A percentile compares a stretch with the other conserved stretches of the same genome.
Conservation (phyloP, 2,329 filamentous ascomycete genomes). For the Coccinonectria pachysandricola region DNA sequence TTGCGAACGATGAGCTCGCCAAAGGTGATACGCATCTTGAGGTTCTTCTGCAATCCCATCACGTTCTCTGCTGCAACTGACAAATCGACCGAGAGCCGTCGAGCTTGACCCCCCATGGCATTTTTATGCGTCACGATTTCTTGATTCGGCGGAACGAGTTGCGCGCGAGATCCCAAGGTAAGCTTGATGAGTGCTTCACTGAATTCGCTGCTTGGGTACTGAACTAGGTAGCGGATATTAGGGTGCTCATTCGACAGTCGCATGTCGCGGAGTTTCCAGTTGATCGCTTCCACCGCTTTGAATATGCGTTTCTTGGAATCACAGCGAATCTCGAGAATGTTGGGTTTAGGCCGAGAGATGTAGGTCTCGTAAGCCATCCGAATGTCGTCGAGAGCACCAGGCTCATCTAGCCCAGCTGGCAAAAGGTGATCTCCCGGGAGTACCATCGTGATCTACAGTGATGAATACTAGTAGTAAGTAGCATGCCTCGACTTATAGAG, state of each 20-base stretch:
- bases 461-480: no score
- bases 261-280: conserved; percentile 24
- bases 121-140: conserved; percentile 1
- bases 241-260: conserved; percentile 17
- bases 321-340: conserved; percentile 18
- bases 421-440: conserved; percentile 20
- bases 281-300: conserved; percentile 19
- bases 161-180: conserved; percentile 16
- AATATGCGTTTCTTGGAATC: conserved; percentile 15
- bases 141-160: conserved; percentile 4
- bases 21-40: conserved; percentile 25
- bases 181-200: conserved; percentile 11
- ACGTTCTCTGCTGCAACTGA: conserved; percentile 14
- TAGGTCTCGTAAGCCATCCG: conserved; percentile 21
- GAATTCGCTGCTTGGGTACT: conserved; percentile 11
- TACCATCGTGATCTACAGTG: conserved; percentile 13
- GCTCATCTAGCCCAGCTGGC: conserved; percentile 16
- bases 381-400: conserved; percentile 17
- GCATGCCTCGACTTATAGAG: no score
- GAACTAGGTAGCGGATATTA: conserved; percentile 18
- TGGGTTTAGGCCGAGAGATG: conserved; percentile 16
- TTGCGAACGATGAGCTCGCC: conserved; percentile 18
- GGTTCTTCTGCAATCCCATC: conserved; percentile 12
- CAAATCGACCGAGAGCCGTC: conserved; percentile 12
- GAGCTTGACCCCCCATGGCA: conserved; percentile 10